These are phyloP conservation scores for Syzygium oleosum DNA, from an alignment of 345 rosid species.

Conservation along the genomic window DNA sequence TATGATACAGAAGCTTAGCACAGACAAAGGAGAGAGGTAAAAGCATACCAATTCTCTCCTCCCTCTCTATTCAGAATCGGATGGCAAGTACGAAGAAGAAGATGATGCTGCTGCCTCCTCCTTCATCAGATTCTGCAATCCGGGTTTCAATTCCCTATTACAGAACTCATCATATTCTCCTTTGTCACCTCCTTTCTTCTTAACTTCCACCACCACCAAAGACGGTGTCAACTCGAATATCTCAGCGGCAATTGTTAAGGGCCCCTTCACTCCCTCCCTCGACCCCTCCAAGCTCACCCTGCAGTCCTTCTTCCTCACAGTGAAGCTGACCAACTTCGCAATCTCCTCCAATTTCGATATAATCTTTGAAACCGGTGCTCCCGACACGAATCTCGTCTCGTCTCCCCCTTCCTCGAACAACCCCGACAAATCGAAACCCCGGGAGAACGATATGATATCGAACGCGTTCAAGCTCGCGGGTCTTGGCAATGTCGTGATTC, in stretches of 20 bases:
- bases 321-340: constrained; percentile 53
- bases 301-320: constrained; percentile 72
- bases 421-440: constrained; percentile 67
- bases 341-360: constrained; percentile 66
- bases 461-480: constrained; percentile 66
- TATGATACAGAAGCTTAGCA: not conserved
- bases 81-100: constrained; percentile 41
- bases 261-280: constrained; percentile 58
- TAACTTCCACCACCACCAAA: constrained; percentile 75
- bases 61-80: constrained; percentile 48
- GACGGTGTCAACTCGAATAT: constrained; percentile 51
- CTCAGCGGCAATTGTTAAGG: constrained; percentile 55
- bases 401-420: constrained; percentile 68
- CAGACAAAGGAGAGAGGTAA: not conserved
- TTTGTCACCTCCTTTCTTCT: constrained; percentile 78
- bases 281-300: constrained; percentile 66
- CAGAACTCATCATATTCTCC: constrained; percentile 83
- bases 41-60: constrained; percentile 26
- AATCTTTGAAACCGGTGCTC: constrained; percentile 56
- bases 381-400: constrained; percentile 44
- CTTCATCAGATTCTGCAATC: constrained; percentile 48
- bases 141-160: constrained; percentile 61
- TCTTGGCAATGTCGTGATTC: constrained; percentile 26
- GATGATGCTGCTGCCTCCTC: constrained; percentile 28
- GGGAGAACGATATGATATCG: constrained; percentile 62